These are phyloP conservation scores for Volvariella surrecta DNA, from an alignment of 1,284 basidiomycete species.

Conservation along the genomic window DNA sequence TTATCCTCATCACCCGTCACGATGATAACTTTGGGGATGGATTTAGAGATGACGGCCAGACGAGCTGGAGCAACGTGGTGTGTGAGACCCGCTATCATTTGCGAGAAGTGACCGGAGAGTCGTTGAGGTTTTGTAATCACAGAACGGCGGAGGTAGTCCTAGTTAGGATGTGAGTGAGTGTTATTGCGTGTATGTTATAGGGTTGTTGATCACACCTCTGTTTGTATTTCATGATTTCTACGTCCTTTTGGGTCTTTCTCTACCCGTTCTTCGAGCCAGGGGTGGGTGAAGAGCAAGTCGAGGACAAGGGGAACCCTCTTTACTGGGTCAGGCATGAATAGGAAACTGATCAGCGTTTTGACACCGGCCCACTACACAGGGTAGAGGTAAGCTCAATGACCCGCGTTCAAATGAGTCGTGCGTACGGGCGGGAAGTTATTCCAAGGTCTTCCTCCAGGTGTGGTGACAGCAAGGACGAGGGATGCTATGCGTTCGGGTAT, in stretches of 20 bases:
- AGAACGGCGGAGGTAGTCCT: slow-evolving; percentile 43
- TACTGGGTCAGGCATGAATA: slow-evolving; percentile 39
- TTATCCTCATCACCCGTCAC: slow-evolving; percentile 71
- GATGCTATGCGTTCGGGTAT: slow-evolving; percentile 64
- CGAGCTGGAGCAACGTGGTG: slow-evolving; percentile 56
- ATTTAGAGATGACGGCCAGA: slow-evolving; percentile 44
- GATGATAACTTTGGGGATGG: slow-evolving; percentile 52
- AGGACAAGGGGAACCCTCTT: slow-evolving; percentile 46
- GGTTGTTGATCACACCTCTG: slow-evolving; percentile 28
- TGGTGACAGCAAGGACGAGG: slow-evolving; percentile 64
- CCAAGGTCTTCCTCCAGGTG: slow-evolving; percentile 50
- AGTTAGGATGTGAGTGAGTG: not conserved
- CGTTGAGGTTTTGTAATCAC: slow-evolving; percentile 51
- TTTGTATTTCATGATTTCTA: slow-evolving; percentile 56
- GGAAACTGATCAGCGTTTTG: slow-evolving; percentile 26
- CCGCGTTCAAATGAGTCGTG: not conserved
- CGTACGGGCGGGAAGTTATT: slow-evolving; percentile 51
- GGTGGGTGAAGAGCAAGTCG: slow-evolving; percentile 51
- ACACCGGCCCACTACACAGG: slow-evolving; percentile 34
- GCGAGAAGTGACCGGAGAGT: slow-evolving; percentile 59
- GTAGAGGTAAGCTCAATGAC: not conserved
- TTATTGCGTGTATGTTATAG: slow-evolving; percentile 1
- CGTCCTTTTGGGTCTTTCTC: slow-evolving; percentile 41
- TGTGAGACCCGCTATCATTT: slow-evolving; percentile 66
- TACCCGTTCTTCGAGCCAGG: slow-evolving; percentile 49